Evolutionary conservation across 306 rosid species (phyloP).

Genomic region (Vachellia pachyceras): DNA sequence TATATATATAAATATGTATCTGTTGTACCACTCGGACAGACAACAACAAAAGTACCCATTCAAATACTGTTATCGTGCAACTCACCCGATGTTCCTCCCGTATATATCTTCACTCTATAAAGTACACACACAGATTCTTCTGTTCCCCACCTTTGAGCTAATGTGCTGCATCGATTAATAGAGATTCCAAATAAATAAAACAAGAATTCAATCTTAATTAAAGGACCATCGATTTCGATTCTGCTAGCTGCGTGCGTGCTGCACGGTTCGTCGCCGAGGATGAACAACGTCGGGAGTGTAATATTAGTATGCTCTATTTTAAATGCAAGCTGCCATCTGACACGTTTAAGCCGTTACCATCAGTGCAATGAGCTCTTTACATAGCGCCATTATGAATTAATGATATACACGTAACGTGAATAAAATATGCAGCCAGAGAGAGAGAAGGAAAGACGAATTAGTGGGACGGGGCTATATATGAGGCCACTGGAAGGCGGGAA

Average conservation of each 20-base stretch:
- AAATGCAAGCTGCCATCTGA: background rate
- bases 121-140: background rate
- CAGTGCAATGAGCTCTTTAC: background rate
- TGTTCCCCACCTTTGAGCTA: background rate
- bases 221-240: background rate
- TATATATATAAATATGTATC: too few species aligned
- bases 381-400: background rate
- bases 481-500: background rate
- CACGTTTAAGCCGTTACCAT: background rate
- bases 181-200: constrained; percentile 16
- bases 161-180: background rate
- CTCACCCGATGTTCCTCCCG: background rate
- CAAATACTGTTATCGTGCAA: constrained; percentile 11
- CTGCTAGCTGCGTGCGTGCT: background rate
- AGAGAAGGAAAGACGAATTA: background rate
- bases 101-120: too few species aligned
- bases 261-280: background rate
- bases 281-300: too few species aligned
- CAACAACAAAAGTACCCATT: background rate
- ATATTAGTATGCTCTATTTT: background rate
- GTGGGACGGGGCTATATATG: background rate
- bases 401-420: background rate
- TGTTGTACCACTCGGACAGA: background rate
- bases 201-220: constrained; percentile 5
- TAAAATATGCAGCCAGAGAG: background rate